Percentiles rank a stretch among this genome's conserved stretches.
These are phyloP conservation scores for Collybia sordida DNA, from an alignment of 768 basidiomycete genomes.

Conservation along the genomic window DNA sequence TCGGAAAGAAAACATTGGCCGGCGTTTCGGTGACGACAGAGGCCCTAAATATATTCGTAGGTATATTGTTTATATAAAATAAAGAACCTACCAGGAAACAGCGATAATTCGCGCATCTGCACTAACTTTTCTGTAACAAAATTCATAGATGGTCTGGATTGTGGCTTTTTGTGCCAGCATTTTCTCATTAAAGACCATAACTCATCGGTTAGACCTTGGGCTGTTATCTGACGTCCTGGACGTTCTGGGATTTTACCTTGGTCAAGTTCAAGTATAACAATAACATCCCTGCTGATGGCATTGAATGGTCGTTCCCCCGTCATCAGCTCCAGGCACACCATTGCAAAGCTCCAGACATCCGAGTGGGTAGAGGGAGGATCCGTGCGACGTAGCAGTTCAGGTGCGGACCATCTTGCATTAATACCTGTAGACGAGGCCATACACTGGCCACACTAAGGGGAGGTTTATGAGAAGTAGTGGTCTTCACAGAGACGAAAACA, in stretches of 20 bases:
- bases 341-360: slow-evolving; percentile 51
- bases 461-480: neutral
- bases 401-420: slow-evolving; percentile 40
- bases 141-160: slow-evolving; percentile 36
- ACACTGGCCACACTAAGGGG: slow-evolving; percentile 25
- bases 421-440: slow-evolving; percentile 21
- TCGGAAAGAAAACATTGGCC: slow-evolving; percentile 14
- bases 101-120: slow-evolving; percentile 17
- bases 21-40: slow-evolving; percentile 1
- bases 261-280: slow-evolving; percentile 33
- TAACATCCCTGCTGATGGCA: slow-evolving; percentile 27
- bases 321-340: slow-evolving; percentile 46
- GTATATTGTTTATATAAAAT: neutral
- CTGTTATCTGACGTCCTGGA: slow-evolving; percentile 26
- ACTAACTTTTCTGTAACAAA: slow-evolving; percentile 25
- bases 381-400: slow-evolving; percentile 34
- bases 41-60: neutral
- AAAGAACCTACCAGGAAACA: neutral
- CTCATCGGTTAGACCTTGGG: slow-evolving; percentile 32
- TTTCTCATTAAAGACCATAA: slow-evolving; percentile 42
- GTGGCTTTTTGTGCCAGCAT: slow-evolving; percentile 43
- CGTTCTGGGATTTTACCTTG: slow-evolving; percentile 36
- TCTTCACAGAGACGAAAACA: slow-evolving; percentile 3
- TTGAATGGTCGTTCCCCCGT: slow-evolving; percentile 40
- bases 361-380: slow-evolving; percentile 32